Evolutionary conservation across 768 basidiomycete genomes (phyloP).

Genomic region (Calocybe cyanea): DNA sequence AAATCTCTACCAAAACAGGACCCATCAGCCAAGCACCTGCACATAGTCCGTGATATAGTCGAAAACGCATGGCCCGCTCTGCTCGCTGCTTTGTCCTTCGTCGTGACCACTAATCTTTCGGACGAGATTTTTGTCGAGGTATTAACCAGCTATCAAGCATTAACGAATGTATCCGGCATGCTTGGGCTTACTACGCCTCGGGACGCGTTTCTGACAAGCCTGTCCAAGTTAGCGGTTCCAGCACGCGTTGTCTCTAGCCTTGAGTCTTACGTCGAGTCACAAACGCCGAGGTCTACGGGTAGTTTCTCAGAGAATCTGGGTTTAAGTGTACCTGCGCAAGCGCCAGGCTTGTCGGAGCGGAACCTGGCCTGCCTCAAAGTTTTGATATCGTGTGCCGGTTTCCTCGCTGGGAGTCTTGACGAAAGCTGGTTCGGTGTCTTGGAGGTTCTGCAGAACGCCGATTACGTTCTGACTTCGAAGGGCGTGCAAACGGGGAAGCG

Average conservation of each 20-base stretch:
- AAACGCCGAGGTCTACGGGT: slow-evolving; percentile 57
- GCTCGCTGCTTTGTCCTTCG: slow-evolving; percentile 84
- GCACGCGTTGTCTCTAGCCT: slow-evolving; percentile 83
- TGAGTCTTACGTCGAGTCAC: slow-evolving; percentile 49
- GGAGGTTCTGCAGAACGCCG: slow-evolving; percentile 91
- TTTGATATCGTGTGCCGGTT: slow-evolving; percentile 69
- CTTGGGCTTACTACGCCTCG: slow-evolving; percentile 83
- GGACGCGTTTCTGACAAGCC: slow-evolving; percentile 86
- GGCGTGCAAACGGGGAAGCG: slow-evolving; percentile 34
- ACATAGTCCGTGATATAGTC: slow-evolving; percentile 71
- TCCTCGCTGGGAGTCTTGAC: slow-evolving; percentile 83
- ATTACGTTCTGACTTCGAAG: slow-evolving; percentile 78
- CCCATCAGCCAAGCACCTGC: slow-evolving; percentile 52
- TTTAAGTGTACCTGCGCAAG: slow-evolving; percentile 43
- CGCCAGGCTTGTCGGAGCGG: slow-evolving; percentile 80
- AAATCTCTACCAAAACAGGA: slow-evolving; percentile 46
- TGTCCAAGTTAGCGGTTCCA: slow-evolving; percentile 93
- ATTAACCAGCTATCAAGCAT: slow-evolving; percentile 73
- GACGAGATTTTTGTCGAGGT: slow-evolving; percentile 90
- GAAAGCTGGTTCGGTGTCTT: slow-evolving; percentile 90
- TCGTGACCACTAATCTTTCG: slow-evolving; percentile 86
- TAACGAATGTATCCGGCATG: slow-evolving; percentile 87
- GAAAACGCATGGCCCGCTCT: slow-evolving; percentile 90
- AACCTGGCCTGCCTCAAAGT: slow-evolving; percentile 91
- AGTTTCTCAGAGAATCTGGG: slow-evolving; percentile 69